Conservation (phyloP, 2,329 filamentous ascomycete species). For the Knufia fluminis region DNA sequence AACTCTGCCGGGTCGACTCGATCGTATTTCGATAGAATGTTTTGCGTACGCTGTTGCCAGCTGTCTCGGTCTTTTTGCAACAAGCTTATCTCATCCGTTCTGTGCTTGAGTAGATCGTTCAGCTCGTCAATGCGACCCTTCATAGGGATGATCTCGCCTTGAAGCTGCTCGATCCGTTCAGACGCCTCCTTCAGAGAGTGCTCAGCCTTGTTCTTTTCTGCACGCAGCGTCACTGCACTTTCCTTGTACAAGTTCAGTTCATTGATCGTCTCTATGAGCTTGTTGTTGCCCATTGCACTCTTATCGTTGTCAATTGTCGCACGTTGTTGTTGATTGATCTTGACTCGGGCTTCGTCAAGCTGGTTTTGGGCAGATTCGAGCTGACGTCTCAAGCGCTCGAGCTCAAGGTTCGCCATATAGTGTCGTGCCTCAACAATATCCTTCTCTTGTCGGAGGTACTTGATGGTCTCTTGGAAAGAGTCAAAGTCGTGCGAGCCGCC, state of each 20-base stretch:
- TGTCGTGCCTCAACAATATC: slow-evolving; percentile 97
- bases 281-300: slow-evolving; percentile 69
- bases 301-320: slow-evolving; percentile 64
- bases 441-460: slow-evolving; percentile 86
- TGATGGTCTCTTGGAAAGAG: slow-evolving; percentile 81
- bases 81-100: slow-evolving; percentile 79
- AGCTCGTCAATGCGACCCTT: slow-evolving; percentile 72
- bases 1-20: slow-evolving; percentile 89
- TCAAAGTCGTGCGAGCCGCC: slow-evolving; percentile 53
- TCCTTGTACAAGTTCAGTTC: slow-evolving; percentile 94
- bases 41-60: slow-evolving; percentile 92
- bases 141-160: slow-evolving; percentile 68
- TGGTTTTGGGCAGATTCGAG: slow-evolving; percentile 78
- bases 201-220: slow-evolving; percentile 72
- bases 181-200: slow-evolving; percentile 66
- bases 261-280: slow-evolving; percentile 88
- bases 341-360: slow-evolving; percentile 78
- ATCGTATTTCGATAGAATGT: slow-evolving; percentile 92
- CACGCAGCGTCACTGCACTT: slow-evolving; percentile 82
- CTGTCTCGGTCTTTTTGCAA: slow-evolving; percentile 85
- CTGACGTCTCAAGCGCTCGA: slow-evolving; percentile 81
- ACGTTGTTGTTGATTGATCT: slow-evolving; percentile 80
- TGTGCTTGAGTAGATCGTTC: slow-evolving; percentile 68
- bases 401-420: slow-evolving; percentile 78
- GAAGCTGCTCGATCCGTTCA: slow-evolving; percentile 63